Conservation (phyloP, 23 red algal species). For the Cyanidiococcus yangmingshanensis region DNA sequence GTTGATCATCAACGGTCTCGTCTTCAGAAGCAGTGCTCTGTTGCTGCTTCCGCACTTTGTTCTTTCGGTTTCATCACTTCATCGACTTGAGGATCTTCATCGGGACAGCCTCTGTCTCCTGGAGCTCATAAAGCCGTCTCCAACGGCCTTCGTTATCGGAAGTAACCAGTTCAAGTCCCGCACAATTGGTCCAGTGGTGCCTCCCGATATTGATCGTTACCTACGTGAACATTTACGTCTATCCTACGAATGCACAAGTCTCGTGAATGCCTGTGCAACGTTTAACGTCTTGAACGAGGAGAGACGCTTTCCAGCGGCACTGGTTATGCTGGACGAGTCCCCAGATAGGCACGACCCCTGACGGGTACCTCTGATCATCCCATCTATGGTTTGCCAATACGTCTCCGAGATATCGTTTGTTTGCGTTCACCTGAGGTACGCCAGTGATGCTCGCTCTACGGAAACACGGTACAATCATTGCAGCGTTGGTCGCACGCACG, state of each 20-base stretch:
- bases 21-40: constrained; percentile 1
- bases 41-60: constrained; percentile 5
- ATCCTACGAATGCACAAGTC: background rate
- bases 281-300: constrained; percentile 20
- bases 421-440: no score
- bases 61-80: background rate
- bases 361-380: no score
- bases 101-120: background rate
- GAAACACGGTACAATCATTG: no score
- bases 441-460: no score
- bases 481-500: no score
- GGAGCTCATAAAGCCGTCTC: background rate
- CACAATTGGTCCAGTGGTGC: background rate
- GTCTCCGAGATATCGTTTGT: no score
- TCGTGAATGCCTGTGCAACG: background rate
- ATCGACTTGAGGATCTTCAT: background rate
- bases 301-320: background rate
- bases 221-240: background rate
- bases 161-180: background rate
- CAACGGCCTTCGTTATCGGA: background rate
- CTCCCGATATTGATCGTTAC: background rate
- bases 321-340: background rate
- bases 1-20: background rate
- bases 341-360: no score
- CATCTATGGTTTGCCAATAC: no score